Evolutionary conservation across 305 asterid species (phyloP).

Genomic region (Caryopteris hybrid): DNA sequence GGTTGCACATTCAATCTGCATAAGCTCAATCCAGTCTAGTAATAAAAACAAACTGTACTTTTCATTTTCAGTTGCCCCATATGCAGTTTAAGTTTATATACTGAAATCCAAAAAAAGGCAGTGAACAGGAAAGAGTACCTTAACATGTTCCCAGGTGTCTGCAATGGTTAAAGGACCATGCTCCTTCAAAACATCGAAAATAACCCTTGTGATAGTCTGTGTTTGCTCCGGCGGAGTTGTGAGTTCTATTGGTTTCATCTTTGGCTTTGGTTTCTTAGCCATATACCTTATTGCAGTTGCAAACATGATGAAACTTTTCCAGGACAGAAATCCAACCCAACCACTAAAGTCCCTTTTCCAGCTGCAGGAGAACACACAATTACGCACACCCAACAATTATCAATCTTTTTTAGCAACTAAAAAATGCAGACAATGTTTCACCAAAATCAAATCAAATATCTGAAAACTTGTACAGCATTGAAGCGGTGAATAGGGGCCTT

Average conservation of each 20-base stretch:
- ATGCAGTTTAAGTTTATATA: too few species aligned
- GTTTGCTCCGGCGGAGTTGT: slow-evolving; percentile 68
- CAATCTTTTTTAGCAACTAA: too few species aligned
- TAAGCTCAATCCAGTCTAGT: neutral
- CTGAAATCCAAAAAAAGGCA: neutral
- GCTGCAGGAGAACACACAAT: slow-evolving; percentile 14
- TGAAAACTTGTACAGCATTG: too few species aligned
- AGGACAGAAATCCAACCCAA: neutral
- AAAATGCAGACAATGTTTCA: too few species aligned
- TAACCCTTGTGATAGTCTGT: slow-evolving; percentile 68
- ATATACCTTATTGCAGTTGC: slow-evolving; percentile 56
- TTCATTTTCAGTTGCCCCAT: too few species aligned
- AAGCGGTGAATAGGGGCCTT: too few species aligned
- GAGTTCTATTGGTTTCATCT: slow-evolving; percentile 72
- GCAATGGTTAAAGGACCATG: slow-evolving; percentile 82
- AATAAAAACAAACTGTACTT: too few species aligned
- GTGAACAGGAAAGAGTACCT: slow-evolving; percentile 51
- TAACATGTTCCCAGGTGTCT: slow-evolving; percentile 87
- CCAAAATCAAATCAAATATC: too few species aligned
- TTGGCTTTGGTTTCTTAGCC: slow-evolving; percentile 63
- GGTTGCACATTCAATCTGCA: neutral
- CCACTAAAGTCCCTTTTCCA: neutral
- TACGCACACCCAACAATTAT: too few species aligned
- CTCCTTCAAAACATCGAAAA: slow-evolving; percentile 79
- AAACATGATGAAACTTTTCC: slow-evolving; percentile 44